Conservation (phyloP, 2,329 filamentous ascomycete species). For the Cladophialophora bantiana region DNA sequence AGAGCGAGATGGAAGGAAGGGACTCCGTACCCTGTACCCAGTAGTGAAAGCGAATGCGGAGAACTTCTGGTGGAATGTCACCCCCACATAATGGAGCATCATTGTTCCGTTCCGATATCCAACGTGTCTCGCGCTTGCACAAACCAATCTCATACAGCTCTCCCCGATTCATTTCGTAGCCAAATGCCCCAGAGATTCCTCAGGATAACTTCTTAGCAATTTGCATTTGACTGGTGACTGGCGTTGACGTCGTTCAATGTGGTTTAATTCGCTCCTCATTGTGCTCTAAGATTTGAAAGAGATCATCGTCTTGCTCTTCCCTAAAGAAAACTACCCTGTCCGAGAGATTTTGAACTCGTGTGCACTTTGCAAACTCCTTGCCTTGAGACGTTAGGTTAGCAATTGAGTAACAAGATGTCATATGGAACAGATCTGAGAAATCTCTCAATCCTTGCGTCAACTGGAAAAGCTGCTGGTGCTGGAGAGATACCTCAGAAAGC, state of each 20-base stretch:
- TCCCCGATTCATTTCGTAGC: background rate
- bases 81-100: background rate
- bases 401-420: slow-evolving; percentile 8
- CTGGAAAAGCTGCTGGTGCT: slow-evolving; percentile 17
- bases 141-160: background rate
- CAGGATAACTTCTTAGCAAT: background rate
- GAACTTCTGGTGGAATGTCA: background rate
- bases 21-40: no score
- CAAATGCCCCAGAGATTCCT: background rate
- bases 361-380: background rate
- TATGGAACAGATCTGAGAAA: slow-evolving; percentile 6
- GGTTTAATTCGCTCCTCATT: background rate
- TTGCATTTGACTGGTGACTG: slow-evolving; percentile 1
- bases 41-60: background rate
- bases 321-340: background rate
- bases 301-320: background rate
- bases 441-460: slow-evolving; percentile 22
- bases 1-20: background rate
- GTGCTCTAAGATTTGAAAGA: background rate
- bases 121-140: background rate
- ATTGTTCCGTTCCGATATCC: background rate
- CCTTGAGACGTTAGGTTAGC: background rate
- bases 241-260: background rate
- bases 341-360: background rate
- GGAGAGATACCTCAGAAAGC: slow-evolving; percentile 50